Base-by-base conservation (phyloP, 129 eudicot species). In the Lactuca saligna region DNA sequence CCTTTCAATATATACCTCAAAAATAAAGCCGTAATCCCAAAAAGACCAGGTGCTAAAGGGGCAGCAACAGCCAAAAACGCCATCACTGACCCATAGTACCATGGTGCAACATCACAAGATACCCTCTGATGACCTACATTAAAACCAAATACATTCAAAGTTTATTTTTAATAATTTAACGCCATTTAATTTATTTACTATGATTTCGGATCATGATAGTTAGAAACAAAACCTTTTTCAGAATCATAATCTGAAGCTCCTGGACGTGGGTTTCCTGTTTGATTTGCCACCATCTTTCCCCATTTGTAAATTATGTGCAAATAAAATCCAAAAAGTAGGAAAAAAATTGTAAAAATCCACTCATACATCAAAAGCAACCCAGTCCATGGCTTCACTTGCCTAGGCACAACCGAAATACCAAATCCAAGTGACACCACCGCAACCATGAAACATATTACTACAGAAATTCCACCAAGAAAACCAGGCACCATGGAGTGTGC, bases 381-480 rank as follows among this genome's bases (percentile, higher is more conserved):
- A 34, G 96, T 92, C 96, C 96, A 89, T 7, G 98, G 98, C 74
- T 75, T 85, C 57, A 89, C 86, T 89, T 92, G 98, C 16, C 88
- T 83, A 63, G 98, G 98, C 66, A 92, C 94, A 63, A 89, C 76
- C 5, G 82, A 75, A 59, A 92, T 63, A 35, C 90, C 81, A 54
- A 92, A 73, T 63, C 80, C 96, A 64, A 92, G 95, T 38, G 98
- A 86, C 63, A 81, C 65, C 54, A 89, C 42, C 55, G 82, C 86
- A 37, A 82, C 81, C 70, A 83, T 41, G 74, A 92, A 85, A 78
- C 98, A 86, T 46, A 81, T 62, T 34, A 75, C 70, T 59, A 89
- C 67, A 6, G 98, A 92, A 3, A 89, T 49, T 39, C 85, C 86
- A 65, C 95, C 95, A 73, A 92, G 79, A 57, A 69, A 82, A 59